phyloP scores from a whole-genome alignment of 2,329 filamentous ascomycete genomes.

The Cordyceps pruinosa region DNA sequence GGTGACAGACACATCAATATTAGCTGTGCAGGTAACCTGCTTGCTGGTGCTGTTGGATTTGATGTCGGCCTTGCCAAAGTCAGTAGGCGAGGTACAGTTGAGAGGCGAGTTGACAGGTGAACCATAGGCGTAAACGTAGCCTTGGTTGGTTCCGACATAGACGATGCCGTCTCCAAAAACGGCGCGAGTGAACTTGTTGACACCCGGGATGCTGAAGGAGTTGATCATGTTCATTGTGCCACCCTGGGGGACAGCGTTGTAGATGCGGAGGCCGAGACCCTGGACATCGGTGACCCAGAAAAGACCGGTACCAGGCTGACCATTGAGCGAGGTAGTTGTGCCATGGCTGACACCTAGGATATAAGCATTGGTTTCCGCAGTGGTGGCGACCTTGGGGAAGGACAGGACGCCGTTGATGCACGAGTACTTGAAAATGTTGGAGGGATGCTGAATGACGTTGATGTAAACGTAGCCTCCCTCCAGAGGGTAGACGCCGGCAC shows the following conservation, averaged over 20 bases:
- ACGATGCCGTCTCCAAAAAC: constrained; percentile 51
- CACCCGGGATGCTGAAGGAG: constrained; percentile 43
- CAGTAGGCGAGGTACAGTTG: constrained; percentile 43
- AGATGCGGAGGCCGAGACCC: constrained; percentile 44
- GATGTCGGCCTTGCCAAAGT: constrained; percentile 41
- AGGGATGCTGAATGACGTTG: constrained; percentile 46
- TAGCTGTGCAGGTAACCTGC: constrained; percentile 41
- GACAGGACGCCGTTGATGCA: constrained; percentile 43
- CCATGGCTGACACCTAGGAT: constrained; percentile 50
- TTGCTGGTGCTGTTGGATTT: constrained; percentile 23
- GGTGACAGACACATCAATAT: constrained; percentile 36
- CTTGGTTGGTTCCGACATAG: constrained; percentile 46
- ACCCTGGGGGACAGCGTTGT: constrained; percentile 43
- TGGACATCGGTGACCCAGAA: constrained; percentile 52
- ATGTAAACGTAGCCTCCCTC: constrained; percentile 45
- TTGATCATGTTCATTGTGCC: constrained; percentile 41
- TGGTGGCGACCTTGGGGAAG: constrained; percentile 47
- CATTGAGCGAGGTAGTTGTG: constrained; percentile 48
- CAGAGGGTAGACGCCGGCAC: constrained; percentile 40
- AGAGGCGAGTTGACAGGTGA: constrained; percentile 47
- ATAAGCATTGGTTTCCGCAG: constrained; percentile 41
- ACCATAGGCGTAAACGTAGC: constrained; percentile 49
- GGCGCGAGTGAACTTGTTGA: constrained; percentile 50
- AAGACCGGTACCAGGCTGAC: constrained; percentile 46
- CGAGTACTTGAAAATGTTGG: constrained; percentile 52